Base-by-base conservation (phyloP, 2,329 filamentous ascomycete genomes). In the Alternaria solani region DNA sequence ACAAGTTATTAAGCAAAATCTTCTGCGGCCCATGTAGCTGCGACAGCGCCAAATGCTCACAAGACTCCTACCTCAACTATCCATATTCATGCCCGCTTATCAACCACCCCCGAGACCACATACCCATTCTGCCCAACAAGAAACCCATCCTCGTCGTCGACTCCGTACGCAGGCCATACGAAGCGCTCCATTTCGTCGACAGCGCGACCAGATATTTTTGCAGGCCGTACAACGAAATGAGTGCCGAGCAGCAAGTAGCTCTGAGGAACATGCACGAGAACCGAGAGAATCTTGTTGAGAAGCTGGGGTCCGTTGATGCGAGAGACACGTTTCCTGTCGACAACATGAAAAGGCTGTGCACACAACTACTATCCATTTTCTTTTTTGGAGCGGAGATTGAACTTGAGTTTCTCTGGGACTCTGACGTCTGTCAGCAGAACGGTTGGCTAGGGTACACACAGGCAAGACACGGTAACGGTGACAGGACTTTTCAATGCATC, bases 261-360 rank as follows among this genome's bases (percentile, higher is more conserved):
- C 6, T 2, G 14, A 1, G 5, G 8, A 9, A 47, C 2, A 8
- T 47, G 30, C n/a, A 3, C 1, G 4, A 9, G 25, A 32, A 4
- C 3, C 30, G 1, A 0, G 1, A 47, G 5, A 5, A 0, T 32
- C 44, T 47, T 0, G 3, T 16, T 9, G 2, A 6, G 26, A 30
- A 1, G 5, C 44, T 47, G 2, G 44, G 44, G 1, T 32, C 44
- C 4, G 3, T 1, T n/a, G 26, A 47, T 32, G 5, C 2, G 5
- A 26, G 26, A 8, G 3, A 0, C 16, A 5, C 44, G 1, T 12
- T 32, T 4, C 1, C 11, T 1, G 3, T 20, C 3, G 11, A 9
- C 5, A 28, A 16, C 1, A 47, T 47, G 44, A 47, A 0, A 32
- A 2, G 3, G 32, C 44, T 47, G 2, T 30, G 28, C 18, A 47